A percentile compares a stretch with the other conserved stretches of the same genome.
Evolutionary conservation across 2,329 filamentous ascomycete species (phyloP).

Genomic region (Colletotrichum lindemuthianum): DNA sequence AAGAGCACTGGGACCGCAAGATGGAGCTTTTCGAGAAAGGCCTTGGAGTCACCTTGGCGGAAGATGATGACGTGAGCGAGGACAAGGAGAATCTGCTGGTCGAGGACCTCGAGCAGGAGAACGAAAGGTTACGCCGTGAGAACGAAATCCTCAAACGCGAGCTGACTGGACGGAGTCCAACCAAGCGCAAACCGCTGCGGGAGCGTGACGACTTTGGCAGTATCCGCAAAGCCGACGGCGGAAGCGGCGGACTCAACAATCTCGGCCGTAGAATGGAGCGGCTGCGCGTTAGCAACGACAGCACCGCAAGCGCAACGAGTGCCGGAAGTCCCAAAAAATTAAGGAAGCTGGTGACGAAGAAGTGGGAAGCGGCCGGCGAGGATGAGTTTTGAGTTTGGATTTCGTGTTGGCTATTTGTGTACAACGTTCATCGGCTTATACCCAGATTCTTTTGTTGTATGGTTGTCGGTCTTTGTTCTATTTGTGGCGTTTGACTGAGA

Average conservation of each 20-base stretch:
- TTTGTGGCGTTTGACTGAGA: too few relatives aligned
- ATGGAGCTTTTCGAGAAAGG: slow-evolving; percentile 71
- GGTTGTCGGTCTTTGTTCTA: too few relatives aligned
- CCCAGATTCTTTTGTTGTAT: slow-evolving; percentile 6
- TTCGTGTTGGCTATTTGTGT: slow-evolving; percentile 8
- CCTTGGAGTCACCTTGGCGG: slow-evolving; percentile 47
- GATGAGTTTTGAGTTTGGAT: slow-evolving; percentile 40
- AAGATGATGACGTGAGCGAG: slow-evolving; percentile 57
- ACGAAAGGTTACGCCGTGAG: slow-evolving; percentile 73
- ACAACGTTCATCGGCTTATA: slow-evolving; percentile 28
- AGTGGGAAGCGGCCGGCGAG: slow-evolving; percentile 59
- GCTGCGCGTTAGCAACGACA: slow-evolving; percentile 57
- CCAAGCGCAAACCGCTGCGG: slow-evolving; percentile 64
- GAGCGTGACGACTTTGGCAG: slow-evolving; percentile 61
- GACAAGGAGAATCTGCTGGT: slow-evolving; percentile 71
- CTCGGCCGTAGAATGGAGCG: slow-evolving; percentile 61
- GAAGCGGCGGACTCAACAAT: slow-evolving; percentile 45
- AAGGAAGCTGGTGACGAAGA: slow-evolving; percentile 57
- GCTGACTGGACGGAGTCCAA: slow-evolving; percentile 70
- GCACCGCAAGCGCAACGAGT: slow-evolving; percentile 45
- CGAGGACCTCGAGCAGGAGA: slow-evolving; percentile 76
- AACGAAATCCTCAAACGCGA: slow-evolving; percentile 74
- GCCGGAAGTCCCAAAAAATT: slow-evolving; percentile 60
- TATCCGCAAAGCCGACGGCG: slow-evolving; percentile 36
- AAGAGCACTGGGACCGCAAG: slow-evolving; percentile 90